A percentile compares a stretch with the other conserved stretches of the same genome.
These are phyloP conservation scores for Erodium moschatum DNA, from an alignment of 441 rosid species.

Conservation along the genomic window DNA sequence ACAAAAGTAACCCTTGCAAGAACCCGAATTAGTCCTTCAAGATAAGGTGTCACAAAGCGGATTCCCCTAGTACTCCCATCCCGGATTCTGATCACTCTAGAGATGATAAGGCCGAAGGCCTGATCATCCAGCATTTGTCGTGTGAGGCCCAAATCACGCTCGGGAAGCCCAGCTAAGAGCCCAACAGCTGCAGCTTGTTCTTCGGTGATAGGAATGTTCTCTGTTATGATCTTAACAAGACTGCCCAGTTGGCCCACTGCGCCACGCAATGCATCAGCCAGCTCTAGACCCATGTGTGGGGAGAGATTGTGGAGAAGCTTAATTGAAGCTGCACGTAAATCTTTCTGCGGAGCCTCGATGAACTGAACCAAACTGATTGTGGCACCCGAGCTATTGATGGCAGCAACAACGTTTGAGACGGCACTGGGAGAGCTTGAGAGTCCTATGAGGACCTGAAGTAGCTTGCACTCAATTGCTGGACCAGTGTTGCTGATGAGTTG, in stretches of 20 bases:
- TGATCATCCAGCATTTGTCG: conserved; percentile 65
- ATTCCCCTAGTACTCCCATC: conserved; percentile 69
- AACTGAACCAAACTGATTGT: conserved; percentile 89
- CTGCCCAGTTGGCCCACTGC: conserved; percentile 75
- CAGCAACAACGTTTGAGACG: conserved; percentile 61
- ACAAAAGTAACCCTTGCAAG: conserved; percentile 77
- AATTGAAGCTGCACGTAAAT: conserved; percentile 71
- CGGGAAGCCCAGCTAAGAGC: conserved; percentile 86
- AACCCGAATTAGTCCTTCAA: conserved; percentile 79
- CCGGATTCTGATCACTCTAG: conserved; percentile 49
- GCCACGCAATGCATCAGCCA: conserved; percentile 70
- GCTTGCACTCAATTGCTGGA: conserved; percentile 90
- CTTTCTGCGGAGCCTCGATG: conserved; percentile 74
- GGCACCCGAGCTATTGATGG: conserved; percentile 85
- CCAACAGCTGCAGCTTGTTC: conserved; percentile 91
- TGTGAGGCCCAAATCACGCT: conserved; percentile 75
- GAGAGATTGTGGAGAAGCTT: conserved; percentile 83
- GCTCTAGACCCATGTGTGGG: conserved; percentile 74
- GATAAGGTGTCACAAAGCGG: conserved; percentile 62
- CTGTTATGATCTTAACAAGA: conserved; percentile 60
- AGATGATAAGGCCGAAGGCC: conserved; percentile 51
- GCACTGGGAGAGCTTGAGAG: conserved; percentile 54
- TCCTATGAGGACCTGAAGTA: conserved; percentile 92
- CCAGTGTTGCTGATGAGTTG: conserved; percentile 91
- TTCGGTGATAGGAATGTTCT: conserved; percentile 59